Percentiles rank a stretch among this genome's conserved stretches.
phyloP scores from a whole-genome alignment of 805 yeast species.

The Lipomyces orientalis region DNA sequence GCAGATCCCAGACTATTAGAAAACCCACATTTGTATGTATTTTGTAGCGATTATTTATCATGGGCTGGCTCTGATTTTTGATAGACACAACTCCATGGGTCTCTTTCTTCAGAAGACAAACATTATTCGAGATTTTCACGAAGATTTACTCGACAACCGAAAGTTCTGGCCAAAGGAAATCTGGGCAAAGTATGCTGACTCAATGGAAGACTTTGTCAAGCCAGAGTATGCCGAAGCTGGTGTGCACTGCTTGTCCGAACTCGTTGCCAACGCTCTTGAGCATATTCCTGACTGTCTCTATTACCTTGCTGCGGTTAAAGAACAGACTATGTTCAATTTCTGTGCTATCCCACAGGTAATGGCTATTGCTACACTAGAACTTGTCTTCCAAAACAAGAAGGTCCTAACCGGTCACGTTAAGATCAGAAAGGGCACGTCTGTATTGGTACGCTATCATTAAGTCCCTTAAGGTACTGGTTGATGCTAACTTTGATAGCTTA shows the following conservation, averaged over 20 bases:
- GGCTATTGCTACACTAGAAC: conserved; percentile 94
- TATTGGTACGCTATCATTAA: conserved; percentile 50
- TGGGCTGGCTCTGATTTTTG: not conserved
- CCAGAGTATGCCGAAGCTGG: conserved; percentile 60
- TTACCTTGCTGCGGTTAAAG: conserved; percentile 76
- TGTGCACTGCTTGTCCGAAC: conserved; percentile 75
- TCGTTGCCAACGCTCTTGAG: conserved; percentile 75
- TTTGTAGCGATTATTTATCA: no score
- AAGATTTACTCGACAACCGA: conserved; percentile 89
- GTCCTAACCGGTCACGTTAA: conserved; percentile 78
- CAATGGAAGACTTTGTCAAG: conserved; percentile 62
- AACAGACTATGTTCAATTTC: conserved; percentile 83
- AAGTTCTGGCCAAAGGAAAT: conserved; percentile 96
- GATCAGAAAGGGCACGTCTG: conserved; percentile 75
- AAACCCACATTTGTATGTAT: conserved; percentile 53
- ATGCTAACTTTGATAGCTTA: conserved; percentile 53
- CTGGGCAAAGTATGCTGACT: conserved; percentile 80
- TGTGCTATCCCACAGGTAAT: conserved; percentile 98
- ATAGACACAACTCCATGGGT: conserved; percentile 83
- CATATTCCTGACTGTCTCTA: conserved; percentile 79
- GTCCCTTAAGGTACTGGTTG: not conserved
- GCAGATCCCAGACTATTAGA: conserved; percentile 61
- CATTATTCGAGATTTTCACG: conserved; percentile 92
- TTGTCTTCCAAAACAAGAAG: conserved; percentile 78
- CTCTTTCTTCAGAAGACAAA: conserved; percentile 93